phyloP scores from a whole-genome alignment of 148 eudicot genomes.

The Fagopyrum esculentum region DNA sequence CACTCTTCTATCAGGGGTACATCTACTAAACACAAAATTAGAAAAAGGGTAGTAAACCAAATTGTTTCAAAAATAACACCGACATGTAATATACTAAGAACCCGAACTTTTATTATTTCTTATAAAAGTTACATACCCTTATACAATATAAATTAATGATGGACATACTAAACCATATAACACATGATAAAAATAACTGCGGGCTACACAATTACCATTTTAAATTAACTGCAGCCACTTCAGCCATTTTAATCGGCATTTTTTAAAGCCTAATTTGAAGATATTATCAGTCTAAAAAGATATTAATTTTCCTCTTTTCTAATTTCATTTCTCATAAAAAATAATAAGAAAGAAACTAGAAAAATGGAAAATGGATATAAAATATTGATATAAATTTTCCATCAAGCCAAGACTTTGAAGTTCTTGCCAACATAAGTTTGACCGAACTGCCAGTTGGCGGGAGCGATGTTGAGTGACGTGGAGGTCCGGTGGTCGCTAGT shows the following conservation, averaged over 20 bases:
- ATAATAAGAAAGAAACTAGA: neutral
- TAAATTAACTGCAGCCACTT: neutral
- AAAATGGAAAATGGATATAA: no score
- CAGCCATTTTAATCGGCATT: slow-evolving; percentile 12
- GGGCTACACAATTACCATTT: slow-evolving; percentile 5
- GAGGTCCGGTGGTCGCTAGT: slow-evolving; percentile 70
- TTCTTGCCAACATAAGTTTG: slow-evolving; percentile 86
- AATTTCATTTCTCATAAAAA: neutral
- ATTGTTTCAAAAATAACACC: neutral
- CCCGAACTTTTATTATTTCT: neutral
- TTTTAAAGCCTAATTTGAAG: neutral
- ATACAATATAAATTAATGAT: neutral
- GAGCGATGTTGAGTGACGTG: slow-evolving; percentile 67
- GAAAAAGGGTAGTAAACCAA: no score
- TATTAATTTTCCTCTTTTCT: neutral
- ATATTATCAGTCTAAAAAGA: neutral
- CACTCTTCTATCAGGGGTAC: no score
- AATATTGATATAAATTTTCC: neutral
- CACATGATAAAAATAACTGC: neutral
- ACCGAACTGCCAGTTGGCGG: slow-evolving; percentile 77
- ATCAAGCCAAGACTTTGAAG: slow-evolving; percentile 42
- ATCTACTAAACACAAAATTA: no score
- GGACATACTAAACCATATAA: neutral
- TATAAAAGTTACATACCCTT: neutral
- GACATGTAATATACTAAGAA: neutral